phyloP scores from a whole-genome alignment of 441 rosid species.

The Geranium incanum region DNA sequence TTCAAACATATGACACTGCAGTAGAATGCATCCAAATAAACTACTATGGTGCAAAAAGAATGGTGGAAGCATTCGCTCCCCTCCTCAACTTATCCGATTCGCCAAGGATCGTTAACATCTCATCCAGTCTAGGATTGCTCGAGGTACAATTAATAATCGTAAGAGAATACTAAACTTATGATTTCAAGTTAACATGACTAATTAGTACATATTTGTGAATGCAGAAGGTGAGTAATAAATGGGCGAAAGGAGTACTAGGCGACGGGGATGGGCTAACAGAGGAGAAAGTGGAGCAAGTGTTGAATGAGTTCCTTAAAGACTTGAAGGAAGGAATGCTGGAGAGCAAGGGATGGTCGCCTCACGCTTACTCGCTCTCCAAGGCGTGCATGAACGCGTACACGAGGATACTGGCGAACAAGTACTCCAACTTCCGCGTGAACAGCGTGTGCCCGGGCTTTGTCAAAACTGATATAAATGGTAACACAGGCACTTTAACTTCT shows the following conservation, averaged over 20 bases:
- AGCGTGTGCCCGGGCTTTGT: constrained; percentile 49
- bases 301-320: constrained; percentile 40
- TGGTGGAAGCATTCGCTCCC: constrained; percentile 42
- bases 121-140: constrained; percentile 34
- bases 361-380: constrained; percentile 39
- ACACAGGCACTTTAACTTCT: constrained; percentile 30
- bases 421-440: constrained; percentile 39
- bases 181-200: background rate
- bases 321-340: constrained; percentile 34
- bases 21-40: background rate
- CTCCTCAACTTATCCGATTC: constrained; percentile 46
- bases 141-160: constrained; percentile 28
- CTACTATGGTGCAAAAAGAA: constrained; percentile 39
- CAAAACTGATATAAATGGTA: constrained; percentile 39
- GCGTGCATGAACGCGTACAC: constrained; percentile 51
- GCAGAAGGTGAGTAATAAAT: constrained; percentile 35
- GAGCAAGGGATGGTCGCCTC: constrained; percentile 49
- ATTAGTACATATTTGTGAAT: background rate
- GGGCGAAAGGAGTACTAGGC: constrained; percentile 39
- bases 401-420: constrained; percentile 40
- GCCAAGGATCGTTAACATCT: constrained; percentile 43
- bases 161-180: background rate
- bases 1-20: background rate
- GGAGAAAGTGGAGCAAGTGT: constrained; percentile 41
- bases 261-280: constrained; percentile 43